phyloP scores from a whole-genome alignment of 2,329 filamentous ascomycete species.

The Lasiodiplodia hormozganensis region DNA sequence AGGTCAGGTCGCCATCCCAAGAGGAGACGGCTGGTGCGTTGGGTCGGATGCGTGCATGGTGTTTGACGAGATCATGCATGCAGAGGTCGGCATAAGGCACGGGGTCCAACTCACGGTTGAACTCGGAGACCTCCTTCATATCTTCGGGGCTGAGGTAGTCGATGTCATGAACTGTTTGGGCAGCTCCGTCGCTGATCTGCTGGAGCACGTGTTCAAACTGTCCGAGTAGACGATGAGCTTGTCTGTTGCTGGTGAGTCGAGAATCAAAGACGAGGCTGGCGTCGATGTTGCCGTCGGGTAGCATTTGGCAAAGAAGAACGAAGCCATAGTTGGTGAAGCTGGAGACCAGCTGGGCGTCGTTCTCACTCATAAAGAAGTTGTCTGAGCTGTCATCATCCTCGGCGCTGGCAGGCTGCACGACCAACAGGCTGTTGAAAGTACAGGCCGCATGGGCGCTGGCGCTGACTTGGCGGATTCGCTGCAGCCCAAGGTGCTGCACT shows the following conservation, averaged over 20 bases:
- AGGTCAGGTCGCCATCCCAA: slow-evolving; percentile 59
- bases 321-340: slow-evolving; percentile 5
- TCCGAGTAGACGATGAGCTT: background rate
- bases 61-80: slow-evolving; percentile 51
- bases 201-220: slow-evolving; percentile 1
- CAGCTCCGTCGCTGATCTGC: background rate
- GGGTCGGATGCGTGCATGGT: slow-evolving; percentile 53
- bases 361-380: slow-evolving; percentile 26
- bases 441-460: slow-evolving; percentile 42
- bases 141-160: background rate
- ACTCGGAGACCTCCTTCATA: background rate
- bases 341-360: slow-evolving; percentile 31
- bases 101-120: background rate
- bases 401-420: slow-evolving; percentile 11
- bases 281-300: background rate
- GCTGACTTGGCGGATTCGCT: slow-evolving; percentile 46
- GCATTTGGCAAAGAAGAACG: slow-evolving; percentile 5
- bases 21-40: slow-evolving; percentile 55
- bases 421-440: slow-evolving; percentile 17
- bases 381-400: background rate
- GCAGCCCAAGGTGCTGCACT: slow-evolving; percentile 39
- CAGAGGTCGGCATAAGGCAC: background rate
- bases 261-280: background rate
- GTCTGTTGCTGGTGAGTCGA: background rate
- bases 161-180: background rate